Conservation (phyloP, 2,329 filamentous ascomycete species). For the Fusarium sp. region DNA sequence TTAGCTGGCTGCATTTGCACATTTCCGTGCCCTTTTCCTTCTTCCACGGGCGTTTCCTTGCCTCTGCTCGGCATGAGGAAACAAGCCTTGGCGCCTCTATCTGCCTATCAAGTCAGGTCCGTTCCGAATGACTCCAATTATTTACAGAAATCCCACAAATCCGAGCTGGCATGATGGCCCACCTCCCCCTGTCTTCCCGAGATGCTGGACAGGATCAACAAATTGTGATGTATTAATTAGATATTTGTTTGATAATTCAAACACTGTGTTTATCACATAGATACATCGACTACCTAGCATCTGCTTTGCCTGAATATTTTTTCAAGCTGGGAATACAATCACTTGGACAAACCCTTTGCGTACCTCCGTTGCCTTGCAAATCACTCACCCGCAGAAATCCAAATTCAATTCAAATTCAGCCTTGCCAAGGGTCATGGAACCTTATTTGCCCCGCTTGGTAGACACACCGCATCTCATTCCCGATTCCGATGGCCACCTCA, state of each 20-base stretch:
- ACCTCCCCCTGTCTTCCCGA: background rate
- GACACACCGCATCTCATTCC: constrained; percentile 4
- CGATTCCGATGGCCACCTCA: background rate
- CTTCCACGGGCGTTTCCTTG: background rate
- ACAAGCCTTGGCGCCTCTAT: constrained; percentile 4
- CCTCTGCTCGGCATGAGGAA: background rate
- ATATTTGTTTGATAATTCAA: background rate
- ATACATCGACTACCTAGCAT: background rate
- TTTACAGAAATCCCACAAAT: constrained; percentile 25
- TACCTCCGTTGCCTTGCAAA: background rate
- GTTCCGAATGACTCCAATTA: constrained; percentile 11
- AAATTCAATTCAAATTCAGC: constrained; percentile 18
- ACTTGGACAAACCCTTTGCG: background rate
- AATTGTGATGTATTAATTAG: background rate
- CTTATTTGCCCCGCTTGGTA: constrained; percentile 21
- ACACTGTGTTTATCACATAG: background rate
- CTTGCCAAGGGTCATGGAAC: constrained; percentile 23
- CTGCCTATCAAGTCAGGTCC: constrained; percentile 4
- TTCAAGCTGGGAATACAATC: background rate
- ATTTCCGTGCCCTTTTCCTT: background rate
- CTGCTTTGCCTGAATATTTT: background rate
- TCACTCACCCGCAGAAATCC: constrained; percentile 1
- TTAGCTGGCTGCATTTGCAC: constrained; percentile 17
- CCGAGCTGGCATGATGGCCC: constrained; percentile 25
- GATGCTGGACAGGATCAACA: background rate